Evolutionary conservation across 202 grass and related monocot genomes (phyloP), one percentile per base, ranked within the genome.

Genomic region (Panicum virgatum): DNA sequence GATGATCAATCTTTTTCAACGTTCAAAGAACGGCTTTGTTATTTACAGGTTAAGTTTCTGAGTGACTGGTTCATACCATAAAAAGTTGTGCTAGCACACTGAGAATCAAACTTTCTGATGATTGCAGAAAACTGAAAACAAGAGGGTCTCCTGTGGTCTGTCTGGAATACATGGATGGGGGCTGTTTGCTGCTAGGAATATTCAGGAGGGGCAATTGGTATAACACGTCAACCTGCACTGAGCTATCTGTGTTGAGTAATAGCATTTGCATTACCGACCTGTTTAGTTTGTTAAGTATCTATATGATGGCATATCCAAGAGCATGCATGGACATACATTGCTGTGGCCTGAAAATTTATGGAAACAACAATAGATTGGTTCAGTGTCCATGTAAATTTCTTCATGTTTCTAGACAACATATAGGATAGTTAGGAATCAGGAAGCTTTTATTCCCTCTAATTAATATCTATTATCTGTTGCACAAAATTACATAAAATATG

Each of bases 81-180:
- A 15, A 66, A 86, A 36, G 42, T 32, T 65, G 70, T 83, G 61
- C 78, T 6, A 78, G 56, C 62, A 72, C 72, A 32, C 77, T 29
- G 20, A 89, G 83, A 69, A 80, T 14, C 66, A 72, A 48, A 76
- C 52, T 68, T 26, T 47, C 81, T 72, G 38, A 59, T 85, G 50
- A 83, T 87, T 83, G 32, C 96, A 98, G 96, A 93, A 68, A 85
- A 96, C 83, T 62, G 96, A 98, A 87, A 88, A 90, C 30, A 68
- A 84, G 69, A 93, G 91, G 82, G 83, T 98, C 57, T 96, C 77
- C 26, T 91, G 75, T 78, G 96, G 96, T 45, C 92, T 86, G 48
- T 98, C 96, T 66, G 93, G 96, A 82, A 93, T 98, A 84, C 96
- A 98, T 86, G 96, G 96, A 80, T 98, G 92, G 96, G 96, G 96